Base-by-base conservation (phyloP, 495 filamentous ascomycete species). In the Penicillium robsamsonii region DNA sequence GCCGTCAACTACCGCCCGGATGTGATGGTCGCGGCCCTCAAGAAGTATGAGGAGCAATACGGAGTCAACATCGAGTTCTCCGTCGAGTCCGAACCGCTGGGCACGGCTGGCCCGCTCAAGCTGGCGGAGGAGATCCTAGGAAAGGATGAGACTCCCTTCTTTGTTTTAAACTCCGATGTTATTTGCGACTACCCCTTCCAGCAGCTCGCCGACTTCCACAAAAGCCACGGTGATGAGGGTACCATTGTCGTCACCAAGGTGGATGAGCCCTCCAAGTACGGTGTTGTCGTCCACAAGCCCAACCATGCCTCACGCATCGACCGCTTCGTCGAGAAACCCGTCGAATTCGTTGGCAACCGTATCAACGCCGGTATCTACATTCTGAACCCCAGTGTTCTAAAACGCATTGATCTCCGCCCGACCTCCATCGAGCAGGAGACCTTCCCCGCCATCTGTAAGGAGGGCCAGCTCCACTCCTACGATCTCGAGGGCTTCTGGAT, bases 291-390 rank as follows among this genome's bases (percentile, higher is more conserved):
- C 20, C 94, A 99, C 85, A 96, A 96, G 80, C 93, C 92, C 51
- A 87, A 84, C 76, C 91, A 96, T 73, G 75, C 91, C 33, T 89
- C 91, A 15, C 87, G 90, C 65, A 97, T 99, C 74, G 94, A 99
- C 77, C 90, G 94, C 56, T 99, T 99, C 78, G 94, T 99, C 55
- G 94, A 99, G 81, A 99, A 99, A 80, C 94, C 94, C 37, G 92
- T 97, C 64, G 90, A 99, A 73, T 99, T 97, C 75, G 94, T 99
- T 48, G 94, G 94, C 65, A 99, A 99, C 79, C 89, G 94, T 54
- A 99, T 99, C 83, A 99, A 99, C 66, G 94, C 94, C 63, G 94
- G 94, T 76, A 90, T 99, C 71, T 99, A 99, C 81, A 96, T 99
- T 70, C 81, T 99, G 65, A 99, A 96, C 81, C 90, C 92, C 35